These are phyloP conservation scores for Globisporangium perplexum DNA, from an alignment of 352 stramenopile species.

Conservation along the genomic window DNA sequence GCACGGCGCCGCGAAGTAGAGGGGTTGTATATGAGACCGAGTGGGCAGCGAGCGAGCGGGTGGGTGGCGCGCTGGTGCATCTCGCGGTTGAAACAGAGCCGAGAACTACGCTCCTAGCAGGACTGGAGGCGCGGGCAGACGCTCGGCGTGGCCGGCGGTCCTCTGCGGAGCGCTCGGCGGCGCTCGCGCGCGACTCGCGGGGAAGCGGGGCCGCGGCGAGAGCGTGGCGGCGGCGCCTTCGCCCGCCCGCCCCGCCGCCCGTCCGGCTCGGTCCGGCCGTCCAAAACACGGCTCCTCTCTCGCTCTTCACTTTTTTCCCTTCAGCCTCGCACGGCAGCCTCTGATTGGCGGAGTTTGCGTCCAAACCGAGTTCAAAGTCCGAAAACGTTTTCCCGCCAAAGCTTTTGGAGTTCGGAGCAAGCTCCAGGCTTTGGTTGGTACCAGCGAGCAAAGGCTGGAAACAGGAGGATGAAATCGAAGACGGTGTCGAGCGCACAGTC, in stretches of 20 bases:
- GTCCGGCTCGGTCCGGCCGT: not conserved
- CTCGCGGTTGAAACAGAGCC: not conserved
- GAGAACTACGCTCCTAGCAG: not conserved
- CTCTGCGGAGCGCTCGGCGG: not conserved
- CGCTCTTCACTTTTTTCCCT: constrained; percentile 11
- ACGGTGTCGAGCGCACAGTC: constrained; percentile 10
- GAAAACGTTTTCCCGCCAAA: constrained; percentile 1
- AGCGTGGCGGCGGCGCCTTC: not conserved
- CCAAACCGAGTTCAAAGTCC: not conserved
- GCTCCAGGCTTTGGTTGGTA: not conserved
- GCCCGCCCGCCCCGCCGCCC: not conserved
- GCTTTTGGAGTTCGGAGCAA: not conserved
- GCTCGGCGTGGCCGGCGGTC: not conserved
- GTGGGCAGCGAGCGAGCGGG: too few relatives aligned
- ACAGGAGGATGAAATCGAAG: too few relatives aligned
- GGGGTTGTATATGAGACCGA: not conserved
- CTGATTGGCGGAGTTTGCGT: constrained; percentile 27
- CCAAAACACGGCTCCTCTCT: not conserved
- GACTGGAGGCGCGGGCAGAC: not conserved
- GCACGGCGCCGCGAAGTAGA: not conserved
- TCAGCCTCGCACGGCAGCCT: constrained; percentile 7
- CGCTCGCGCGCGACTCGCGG: not conserved
- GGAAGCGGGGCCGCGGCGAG: not conserved
- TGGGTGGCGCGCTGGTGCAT: not conserved
- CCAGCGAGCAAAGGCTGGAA: not conserved